phyloP scores from a whole-genome alignment of 1,284 basidiomycete species.

The Thecaphora frezii region DNA sequence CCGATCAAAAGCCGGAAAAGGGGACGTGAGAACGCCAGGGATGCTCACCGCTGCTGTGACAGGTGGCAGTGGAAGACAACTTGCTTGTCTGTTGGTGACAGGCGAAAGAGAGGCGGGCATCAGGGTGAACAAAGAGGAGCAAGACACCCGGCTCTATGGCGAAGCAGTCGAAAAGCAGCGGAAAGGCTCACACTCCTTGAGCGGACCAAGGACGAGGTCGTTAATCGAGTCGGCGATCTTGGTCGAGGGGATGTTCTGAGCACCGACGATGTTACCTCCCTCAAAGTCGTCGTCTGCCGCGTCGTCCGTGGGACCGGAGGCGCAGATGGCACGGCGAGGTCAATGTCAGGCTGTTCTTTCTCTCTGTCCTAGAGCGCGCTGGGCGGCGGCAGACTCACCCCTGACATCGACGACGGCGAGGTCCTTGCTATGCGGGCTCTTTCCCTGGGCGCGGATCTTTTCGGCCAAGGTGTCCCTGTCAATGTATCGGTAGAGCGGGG shows the following conservation, averaged over 20 bases:
- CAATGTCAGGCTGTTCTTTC: too few relatives aligned
- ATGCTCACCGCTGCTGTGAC: slow-evolving; percentile 47
- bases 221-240: slow-evolving; percentile 36
- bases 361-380: too few relatives aligned
- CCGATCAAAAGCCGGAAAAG: too few relatives aligned
- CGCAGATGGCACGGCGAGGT: too few relatives aligned
- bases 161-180: not conserved
- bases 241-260: slow-evolving; percentile 47
- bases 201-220: slow-evolving; percentile 41
- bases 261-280: slow-evolving; percentile 58
- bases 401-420: slow-evolving; percentile 53
- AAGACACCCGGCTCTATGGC: not conserved
- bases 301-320: too few relatives aligned
- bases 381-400: slow-evolving; percentile 34
- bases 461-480: slow-evolving; percentile 41
- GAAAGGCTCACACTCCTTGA: slow-evolving; percentile 34
- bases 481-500: slow-evolving; percentile 43
- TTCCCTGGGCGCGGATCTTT: slow-evolving; percentile 17
- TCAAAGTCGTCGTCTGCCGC: slow-evolving; percentile 56
- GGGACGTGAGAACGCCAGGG: too few relatives aligned
- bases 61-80: slow-evolving; percentile 60
- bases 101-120: too few relatives aligned
- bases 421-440: slow-evolving; percentile 18
- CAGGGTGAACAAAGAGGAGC: too few relatives aligned
- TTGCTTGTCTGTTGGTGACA: slow-evolving; percentile 18